phyloP scores from a whole-genome alignment of 306 rosid species.

The Rosa rugosa region DNA sequence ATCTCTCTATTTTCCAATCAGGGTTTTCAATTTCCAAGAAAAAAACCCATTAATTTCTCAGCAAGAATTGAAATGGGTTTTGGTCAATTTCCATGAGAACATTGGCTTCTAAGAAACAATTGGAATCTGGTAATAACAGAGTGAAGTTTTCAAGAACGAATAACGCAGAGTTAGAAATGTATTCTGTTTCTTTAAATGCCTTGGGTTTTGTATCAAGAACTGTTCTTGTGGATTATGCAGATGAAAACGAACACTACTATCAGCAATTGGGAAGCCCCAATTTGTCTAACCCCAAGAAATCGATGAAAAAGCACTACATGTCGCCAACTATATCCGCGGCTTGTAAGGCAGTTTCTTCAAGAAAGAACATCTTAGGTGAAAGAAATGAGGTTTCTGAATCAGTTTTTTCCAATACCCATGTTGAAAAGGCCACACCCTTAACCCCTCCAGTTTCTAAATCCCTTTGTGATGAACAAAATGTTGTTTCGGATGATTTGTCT shows the following conservation, averaged over 20 bases:
- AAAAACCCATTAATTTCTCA: background rate
- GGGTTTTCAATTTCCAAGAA: background rate
- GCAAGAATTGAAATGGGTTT: background rate
- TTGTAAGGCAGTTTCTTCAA: conserved; percentile 23
- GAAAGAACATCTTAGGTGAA: conserved; percentile 35
- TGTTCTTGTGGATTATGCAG: conserved; percentile 8
- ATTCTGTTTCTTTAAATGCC: background rate
- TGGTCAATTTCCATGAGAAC: background rate
- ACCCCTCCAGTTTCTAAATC: conserved; percentile 14
- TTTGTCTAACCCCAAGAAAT: conserved; percentile 22
- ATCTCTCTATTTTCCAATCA: background rate
- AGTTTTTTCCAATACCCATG: conserved; percentile 2
- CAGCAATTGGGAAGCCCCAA: conserved; percentile 14
- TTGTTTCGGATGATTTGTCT: conserved; percentile 4
- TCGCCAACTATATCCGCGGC: conserved; percentile 35
- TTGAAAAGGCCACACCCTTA: conserved; percentile 8
- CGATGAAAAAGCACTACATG: conserved; percentile 34
- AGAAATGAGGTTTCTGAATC: conserved; percentile 30
- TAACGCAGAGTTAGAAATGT: background rate
- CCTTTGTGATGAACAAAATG: conserved; percentile 6
- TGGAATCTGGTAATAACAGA: background rate
- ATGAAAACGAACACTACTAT: conserved; percentile 34
- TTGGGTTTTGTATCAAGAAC: background rate
- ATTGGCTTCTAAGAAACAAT: background rate
- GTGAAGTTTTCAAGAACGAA: background rate